phyloP scores from a whole-genome alignment of 768 basidiomycete species.

The Megacollybia marginata region DNA sequence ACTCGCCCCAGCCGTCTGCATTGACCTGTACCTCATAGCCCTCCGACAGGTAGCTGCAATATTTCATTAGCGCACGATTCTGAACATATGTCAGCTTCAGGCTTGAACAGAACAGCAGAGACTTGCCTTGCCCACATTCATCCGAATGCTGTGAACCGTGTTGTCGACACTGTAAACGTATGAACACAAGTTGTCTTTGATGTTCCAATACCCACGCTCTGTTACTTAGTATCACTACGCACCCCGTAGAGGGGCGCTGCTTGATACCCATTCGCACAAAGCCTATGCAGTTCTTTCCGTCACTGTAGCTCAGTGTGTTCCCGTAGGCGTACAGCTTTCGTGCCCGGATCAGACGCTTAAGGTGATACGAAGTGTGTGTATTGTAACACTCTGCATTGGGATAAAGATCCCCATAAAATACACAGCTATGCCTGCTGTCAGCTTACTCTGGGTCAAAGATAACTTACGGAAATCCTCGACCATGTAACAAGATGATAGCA shows the following conservation, averaged over 20 bases:
- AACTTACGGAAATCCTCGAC: conserved; percentile 67
- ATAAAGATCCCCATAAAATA: conserved; percentile 84
- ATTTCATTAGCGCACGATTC: conserved; percentile 32
- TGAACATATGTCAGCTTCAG: conserved; percentile 8
- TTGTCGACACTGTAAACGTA: conserved; percentile 18
- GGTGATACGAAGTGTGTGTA: conserved; percentile 38
- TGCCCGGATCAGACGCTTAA: conserved; percentile 48
- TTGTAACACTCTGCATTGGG: conserved; percentile 64
- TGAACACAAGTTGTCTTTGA: conserved; percentile 1
- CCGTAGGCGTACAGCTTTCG: conserved; percentile 70
- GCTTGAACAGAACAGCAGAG: conserved; percentile 1
- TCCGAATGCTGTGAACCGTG: conserved; percentile 40
- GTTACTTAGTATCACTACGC: conserved; percentile 69
- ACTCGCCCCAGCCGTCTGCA: conserved; percentile 55
- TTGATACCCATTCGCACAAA: conserved; percentile 57
- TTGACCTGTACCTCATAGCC: conserved; percentile 39
- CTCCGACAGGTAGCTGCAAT: conserved; percentile 40
- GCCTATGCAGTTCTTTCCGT: conserved; percentile 59
- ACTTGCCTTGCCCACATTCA: conserved; percentile 56
- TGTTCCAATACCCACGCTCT: conserved; percentile 26
- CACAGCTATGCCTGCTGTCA: conserved; percentile 44
- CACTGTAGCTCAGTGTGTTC: conserved; percentile 49
- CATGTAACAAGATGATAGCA: conserved; percentile 67
- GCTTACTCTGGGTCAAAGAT: background rate
- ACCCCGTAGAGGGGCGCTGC: conserved; percentile 29